A percentile compares a stretch with the other conserved stretches of the same genome.
phyloP scores from a whole-genome alignment of 345 rosid species.

The Populus pruinosa region DNA sequence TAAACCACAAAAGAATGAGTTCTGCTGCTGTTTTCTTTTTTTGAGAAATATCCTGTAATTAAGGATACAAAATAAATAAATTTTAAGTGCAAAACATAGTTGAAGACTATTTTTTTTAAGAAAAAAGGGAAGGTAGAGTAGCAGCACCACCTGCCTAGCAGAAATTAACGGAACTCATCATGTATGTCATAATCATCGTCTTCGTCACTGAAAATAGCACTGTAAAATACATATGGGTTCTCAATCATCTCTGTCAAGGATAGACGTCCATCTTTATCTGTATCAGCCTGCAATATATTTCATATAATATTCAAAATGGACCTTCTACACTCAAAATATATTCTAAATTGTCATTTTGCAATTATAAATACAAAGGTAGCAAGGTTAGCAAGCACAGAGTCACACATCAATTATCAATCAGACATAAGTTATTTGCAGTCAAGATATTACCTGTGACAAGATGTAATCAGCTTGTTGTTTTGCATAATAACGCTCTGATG shows the following conservation, averaged over 20 bases:
- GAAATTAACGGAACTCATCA: slow-evolving; percentile 79
- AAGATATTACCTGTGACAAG: slow-evolving; percentile 65
- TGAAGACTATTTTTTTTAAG: background rate
- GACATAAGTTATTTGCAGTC: background rate
- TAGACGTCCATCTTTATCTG: slow-evolving; percentile 73
- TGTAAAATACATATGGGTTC: slow-evolving; percentile 88
- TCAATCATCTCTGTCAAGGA: slow-evolving; percentile 83
- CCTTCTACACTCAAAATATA: background rate
- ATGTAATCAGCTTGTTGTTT: slow-evolving; percentile 93
- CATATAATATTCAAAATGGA: background rate
- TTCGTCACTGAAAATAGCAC: slow-evolving; percentile 79
- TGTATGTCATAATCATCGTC: slow-evolving; percentile 62
- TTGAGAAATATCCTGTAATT: background rate
- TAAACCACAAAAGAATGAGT: background rate
- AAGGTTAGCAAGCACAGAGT: background rate
- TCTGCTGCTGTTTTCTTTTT: background rate
- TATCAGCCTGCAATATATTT: slow-evolving; percentile 68
- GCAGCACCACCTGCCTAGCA: background rate
- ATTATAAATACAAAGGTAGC: background rate
- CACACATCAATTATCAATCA: background rate
- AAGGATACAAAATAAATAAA: background rate
- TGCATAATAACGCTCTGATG: slow-evolving; percentile 87
- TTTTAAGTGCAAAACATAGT: background rate
- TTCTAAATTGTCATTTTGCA: background rate
- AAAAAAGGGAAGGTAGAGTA: too few relatives aligned